phyloP scores from a whole-genome alignment of 805 yeast genomes.

The Ogataea haglerorum region DNA sequence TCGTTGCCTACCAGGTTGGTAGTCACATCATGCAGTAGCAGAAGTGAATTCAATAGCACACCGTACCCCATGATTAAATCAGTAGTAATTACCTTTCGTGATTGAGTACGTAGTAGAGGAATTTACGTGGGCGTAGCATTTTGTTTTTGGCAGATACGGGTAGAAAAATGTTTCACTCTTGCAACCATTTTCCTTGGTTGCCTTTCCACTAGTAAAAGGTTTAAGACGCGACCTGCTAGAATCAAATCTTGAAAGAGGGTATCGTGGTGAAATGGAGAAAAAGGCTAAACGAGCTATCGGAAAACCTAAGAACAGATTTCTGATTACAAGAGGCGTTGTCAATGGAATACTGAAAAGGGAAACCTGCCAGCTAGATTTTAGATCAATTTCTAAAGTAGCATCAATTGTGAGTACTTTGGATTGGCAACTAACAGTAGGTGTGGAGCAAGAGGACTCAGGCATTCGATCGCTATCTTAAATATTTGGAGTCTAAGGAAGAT shows the following conservation, averaged over 20 bases:
- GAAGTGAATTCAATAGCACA: too few relatives aligned
- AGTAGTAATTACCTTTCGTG: too few relatives aligned
- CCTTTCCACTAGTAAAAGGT: not conserved
- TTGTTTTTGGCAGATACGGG: slow-evolving; percentile 1
- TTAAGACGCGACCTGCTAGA: not conserved
- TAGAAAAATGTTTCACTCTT: slow-evolving; percentile 3
- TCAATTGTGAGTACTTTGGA: slow-evolving; percentile 14
- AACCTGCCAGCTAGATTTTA: not conserved
- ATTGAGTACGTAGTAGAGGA: too few relatives aligned
- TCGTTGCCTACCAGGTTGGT: too few relatives aligned
- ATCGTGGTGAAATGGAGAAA: not conserved
- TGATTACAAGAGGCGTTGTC: slow-evolving; percentile 15
- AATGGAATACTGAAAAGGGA: slow-evolving; percentile 10
- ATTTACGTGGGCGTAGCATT: too few relatives aligned
- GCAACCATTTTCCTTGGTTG: slow-evolving; percentile 3
- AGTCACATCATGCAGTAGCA: too few relatives aligned
- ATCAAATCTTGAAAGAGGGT: not conserved
- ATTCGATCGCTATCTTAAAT: slow-evolving; percentile 10
- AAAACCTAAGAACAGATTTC: slow-evolving; percentile 16
- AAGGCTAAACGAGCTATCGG: slow-evolving; percentile 2
- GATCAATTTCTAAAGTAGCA: slow-evolving; percentile 13
- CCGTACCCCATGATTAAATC: too few relatives aligned
- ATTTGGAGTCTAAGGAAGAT: slow-evolving; percentile 9
- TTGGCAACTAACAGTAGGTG: slow-evolving; percentile 4
- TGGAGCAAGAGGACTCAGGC: slow-evolving; percentile 7